Evolutionary conservation across 2,329 filamentous ascomycete genomes (phyloP), one percentile per base, ranked within the genome.

Genomic region (Aureobasidium sp.): DNA sequence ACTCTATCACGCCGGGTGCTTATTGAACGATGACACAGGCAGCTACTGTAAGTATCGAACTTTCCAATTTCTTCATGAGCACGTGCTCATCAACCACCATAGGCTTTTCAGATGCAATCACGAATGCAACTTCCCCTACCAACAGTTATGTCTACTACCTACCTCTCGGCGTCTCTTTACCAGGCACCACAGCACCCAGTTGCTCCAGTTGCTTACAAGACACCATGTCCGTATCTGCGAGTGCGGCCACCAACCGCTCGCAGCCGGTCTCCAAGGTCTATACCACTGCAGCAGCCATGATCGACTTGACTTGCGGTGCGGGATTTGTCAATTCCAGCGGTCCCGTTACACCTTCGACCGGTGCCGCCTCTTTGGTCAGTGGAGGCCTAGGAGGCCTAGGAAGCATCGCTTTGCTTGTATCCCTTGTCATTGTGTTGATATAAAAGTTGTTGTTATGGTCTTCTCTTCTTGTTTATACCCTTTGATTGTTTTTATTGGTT

Each of bases 131-230:
- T 27, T 87, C 83, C 9, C 79, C 88, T 0, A 83, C 85, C 36
- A 88, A 94, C 71, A 82, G 85, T 37, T 93, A 92, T 70, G 81
- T 94, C 39, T 99, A 97, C 76, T 93, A 88, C 68, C 78, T 97
- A 3, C 90, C 92, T 0, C 81, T 96, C 61, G 94, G 94, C 63
- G 81, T 86, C 44, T 74, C 79, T 0, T 77, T 97, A 13, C 89
- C 90, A 0, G 79, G 78, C 14, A 82, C 82, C 27, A 83, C 86
- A 30, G 78, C 80, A n/a, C 90, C 91, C 0, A 84, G 77, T 1
- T 99, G 94, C 77, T 86, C 83, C 67, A 76, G 77, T 44, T 97
- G 94, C 72, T 79, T 94, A 47, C 80, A 86, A 69, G 79, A 89
- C 64, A 93, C 89, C 5, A 96, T 97, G 91, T 80, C 81, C 30